Conservation (phyloP, 805 yeast genomes). For the Pichia californica region DNA sequence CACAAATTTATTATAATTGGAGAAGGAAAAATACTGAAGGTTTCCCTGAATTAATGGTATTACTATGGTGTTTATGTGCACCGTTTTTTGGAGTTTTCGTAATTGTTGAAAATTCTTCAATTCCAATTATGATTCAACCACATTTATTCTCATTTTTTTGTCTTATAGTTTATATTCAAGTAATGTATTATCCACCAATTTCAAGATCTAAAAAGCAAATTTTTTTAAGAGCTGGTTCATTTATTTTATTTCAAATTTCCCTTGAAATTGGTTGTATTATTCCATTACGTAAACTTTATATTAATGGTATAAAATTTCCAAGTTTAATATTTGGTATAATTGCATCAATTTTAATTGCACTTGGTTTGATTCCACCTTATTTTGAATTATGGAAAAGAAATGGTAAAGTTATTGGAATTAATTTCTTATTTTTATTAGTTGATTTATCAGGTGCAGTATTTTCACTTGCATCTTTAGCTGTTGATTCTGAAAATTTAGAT, state of each 20-base stretch:
- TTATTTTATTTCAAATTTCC: slow-evolving; percentile 33
- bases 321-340: slow-evolving; percentile 40
- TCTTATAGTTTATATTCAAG: slow-evolving; percentile 40
- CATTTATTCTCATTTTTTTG: slow-evolving; percentile 48
- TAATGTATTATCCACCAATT: slow-evolving; percentile 49
- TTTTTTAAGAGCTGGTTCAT: slow-evolving; percentile 25
- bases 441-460: slow-evolving; percentile 53
- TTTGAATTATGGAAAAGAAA: slow-evolving; percentile 45
- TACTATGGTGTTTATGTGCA: slow-evolving; percentile 68
- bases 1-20: slow-evolving; percentile 66
- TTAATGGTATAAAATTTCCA: slow-evolving; percentile 39
- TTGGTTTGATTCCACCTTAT: slow-evolving; percentile 51
- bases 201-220: slow-evolving; percentile 28
- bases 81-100: slow-evolving; percentile 50
- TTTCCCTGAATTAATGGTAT: slow-evolving; percentile 81
- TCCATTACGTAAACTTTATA: slow-evolving; percentile 43
- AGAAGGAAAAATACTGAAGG: slow-evolving; percentile 77
- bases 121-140: slow-evolving; percentile 49
- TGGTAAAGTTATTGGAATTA: slow-evolving; percentile 51
- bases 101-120: slow-evolving; percentile 39
- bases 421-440: slow-evolving; percentile 42
- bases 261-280: slow-evolving; percentile 44
- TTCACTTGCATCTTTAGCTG: slow-evolving; percentile 57
- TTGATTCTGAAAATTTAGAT: slow-evolving; percentile 47
- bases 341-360: slow-evolving; percentile 43